Percentiles rank a stretch among this genome's conserved stretches.
Conservation (phyloP, 169 alveolate genomes). For the Cryptosporidium felis region DNA sequence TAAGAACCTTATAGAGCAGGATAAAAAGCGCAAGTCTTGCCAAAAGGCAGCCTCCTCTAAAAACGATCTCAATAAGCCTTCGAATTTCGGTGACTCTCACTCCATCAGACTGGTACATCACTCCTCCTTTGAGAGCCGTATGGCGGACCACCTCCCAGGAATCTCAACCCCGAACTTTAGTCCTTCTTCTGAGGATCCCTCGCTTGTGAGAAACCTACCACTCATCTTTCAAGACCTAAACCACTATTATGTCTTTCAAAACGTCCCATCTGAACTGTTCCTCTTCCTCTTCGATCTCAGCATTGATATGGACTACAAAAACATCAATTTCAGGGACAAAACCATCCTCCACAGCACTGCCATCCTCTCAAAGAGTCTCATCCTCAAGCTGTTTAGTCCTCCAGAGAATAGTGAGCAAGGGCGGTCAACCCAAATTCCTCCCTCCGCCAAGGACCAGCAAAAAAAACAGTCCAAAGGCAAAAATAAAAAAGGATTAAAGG, state of each 20-base stretch:
- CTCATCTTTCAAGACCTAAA: conserved; percentile 5
- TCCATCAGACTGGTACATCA: conserved; percentile 4
- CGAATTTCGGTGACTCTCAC: not conserved
- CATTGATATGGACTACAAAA: not conserved
- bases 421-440: not conserved
- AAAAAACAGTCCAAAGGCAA: not conserved
- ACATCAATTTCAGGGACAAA: conserved; percentile 3
- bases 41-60: not conserved
- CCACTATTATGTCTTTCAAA: conserved; percentile 16
- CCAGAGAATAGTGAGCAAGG: not conserved
- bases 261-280: conserved; percentile 1
- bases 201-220: too few relatives aligned
- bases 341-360: conserved; percentile 38
- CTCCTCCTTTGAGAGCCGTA: not conserved
- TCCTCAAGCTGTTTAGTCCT: not conserved
- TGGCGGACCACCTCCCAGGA: not conserved
- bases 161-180: not conserved
- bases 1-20: not conserved
- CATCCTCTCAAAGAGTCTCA: not conserved
- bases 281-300: not conserved
- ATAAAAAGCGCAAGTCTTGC: not conserved
- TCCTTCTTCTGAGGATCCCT: too few relatives aligned
- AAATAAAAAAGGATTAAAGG: conserved; percentile 1
- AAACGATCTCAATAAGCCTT: too few relatives aligned
- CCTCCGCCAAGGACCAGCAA: not conserved